Evolutionary conservation across 345 rosid genomes (phyloP), one percentile per base, ranked within the genome.

Genomic region (Conringia planisiliqua): DNA sequence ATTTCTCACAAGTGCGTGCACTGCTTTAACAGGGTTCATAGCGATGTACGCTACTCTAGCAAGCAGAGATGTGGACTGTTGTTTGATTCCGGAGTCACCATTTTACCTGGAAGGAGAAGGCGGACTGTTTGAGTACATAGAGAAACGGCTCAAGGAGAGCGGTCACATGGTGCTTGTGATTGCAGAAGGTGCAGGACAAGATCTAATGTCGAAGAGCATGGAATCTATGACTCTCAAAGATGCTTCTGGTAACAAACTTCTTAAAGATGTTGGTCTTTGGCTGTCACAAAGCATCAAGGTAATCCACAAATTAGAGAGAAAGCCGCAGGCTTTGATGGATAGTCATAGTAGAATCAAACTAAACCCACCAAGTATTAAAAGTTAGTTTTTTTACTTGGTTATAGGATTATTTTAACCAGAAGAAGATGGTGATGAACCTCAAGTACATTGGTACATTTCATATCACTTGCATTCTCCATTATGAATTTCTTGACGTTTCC

Each of bases 1-100:
- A 12, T n/a, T 39, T 14, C 18, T 75, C 57, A 60, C 36, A 60
- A 68, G 57, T 40, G 29, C 0, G 1, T 22, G 29, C 27, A 39
- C 27, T 46, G n/a, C 6, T 1, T 16, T 29, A 16, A 76, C 80
- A 90, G 97, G 93, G 57, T 91, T 89, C 63, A 91, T 89, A 71
- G 97, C 95, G 1, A 89, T 91, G 97, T 27, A 87, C 43, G 97
- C 97, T 48, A 91, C 97, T 46, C 89, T 91, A 70, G 97, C 97
- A 18, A 91, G 95, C 72, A 82, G 97, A 68, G 97, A 91, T 74
- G 97, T 91, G 68, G 95, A 91, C 55, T 91, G 97, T 18, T 91
- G 97, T 83, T 79, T 89, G 85, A 89, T 89, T 74, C 97, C 95
- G 0, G 97, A 89, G 85, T 91, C 92, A 7, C 91, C 92, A 22